Evolutionary conservation across 306 rosid genomes (phyloP), one percentile per base, ranked within the genome.

Genomic region (Mucuna pruriens): DNA sequence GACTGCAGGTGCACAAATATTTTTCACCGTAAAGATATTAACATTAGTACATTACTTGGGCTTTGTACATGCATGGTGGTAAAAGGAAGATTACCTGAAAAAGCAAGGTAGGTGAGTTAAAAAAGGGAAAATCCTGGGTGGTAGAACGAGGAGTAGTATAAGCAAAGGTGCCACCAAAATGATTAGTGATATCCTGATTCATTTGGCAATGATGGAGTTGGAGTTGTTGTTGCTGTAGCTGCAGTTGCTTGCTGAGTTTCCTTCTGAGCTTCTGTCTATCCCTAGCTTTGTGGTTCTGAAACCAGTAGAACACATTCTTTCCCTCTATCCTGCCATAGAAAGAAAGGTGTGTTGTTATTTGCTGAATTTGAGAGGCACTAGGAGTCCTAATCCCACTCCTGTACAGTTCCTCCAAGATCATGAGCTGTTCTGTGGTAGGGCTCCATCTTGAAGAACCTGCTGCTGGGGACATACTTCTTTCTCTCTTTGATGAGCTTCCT

Each of bases 211-310:
- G 84, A 48, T 44, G 51, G 16, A 69, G 49, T 5, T 84, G 89
- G 33, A 80, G 82, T 31, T 80, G 85, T 34, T 84, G 84, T 12
- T 77, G 88, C 86, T 86, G 91, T 54, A 88, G 90, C 45, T 94
- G 98, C 69, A 91, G 88, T 71, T 95, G 97, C 82, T 88, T 91
- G 57, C 38, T 91, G 38, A 92, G 90, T 85, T 95, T 92, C 89
- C 95, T 89, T 74, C 97, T 80, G 0, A 92, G 89, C 74, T 92
- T 95, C 76, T 91, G 97, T 33, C 98, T 88, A 69, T 95, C 98
- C 80, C 98, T 91, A 31, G 97, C 98, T 86, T 95, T 95, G 78
- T 95, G 98, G 74, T 95, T 95, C 77, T 95, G 98, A 84, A 95
- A 95, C 98, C 98, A 95, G 82, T 95, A 95, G 80, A 92, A 95